phyloP scores from a whole-genome alignment of 371 early-diverging fungal genomes.

The Mucor ambiguus region DNA sequence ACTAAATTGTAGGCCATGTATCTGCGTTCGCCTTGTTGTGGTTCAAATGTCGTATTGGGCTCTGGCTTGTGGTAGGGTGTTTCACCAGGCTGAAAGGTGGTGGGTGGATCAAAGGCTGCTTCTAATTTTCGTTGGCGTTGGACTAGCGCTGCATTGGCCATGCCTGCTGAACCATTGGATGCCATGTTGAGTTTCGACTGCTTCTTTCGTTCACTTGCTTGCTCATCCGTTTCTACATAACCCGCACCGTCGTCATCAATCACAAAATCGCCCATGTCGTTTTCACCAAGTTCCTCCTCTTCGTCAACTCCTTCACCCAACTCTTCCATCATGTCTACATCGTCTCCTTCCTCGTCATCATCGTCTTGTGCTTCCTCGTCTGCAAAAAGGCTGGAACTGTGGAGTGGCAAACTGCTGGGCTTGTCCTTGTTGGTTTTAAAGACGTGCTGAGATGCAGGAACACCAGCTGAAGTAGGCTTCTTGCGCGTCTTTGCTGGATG shows the following conservation, averaged over 20 bases:
- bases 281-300: slow-evolving; percentile 1
- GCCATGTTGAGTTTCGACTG: neutral
- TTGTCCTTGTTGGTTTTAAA: neutral
- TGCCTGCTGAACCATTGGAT: neutral
- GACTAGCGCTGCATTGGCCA: neutral
- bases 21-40: slow-evolving; percentile 59
- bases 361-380: neutral
- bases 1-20: slow-evolving; percentile 84
- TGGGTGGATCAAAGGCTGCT: slow-evolving; percentile 28
- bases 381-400: neutral
- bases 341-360: slow-evolving; percentile 1
- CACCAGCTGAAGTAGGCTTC: neutral
- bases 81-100: slow-evolving; percentile 63
- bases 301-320: neutral
- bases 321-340: slow-evolving; percentile 6
- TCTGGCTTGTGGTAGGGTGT: slow-evolving; percentile 40
- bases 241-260: slow-evolving; percentile 51
- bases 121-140: slow-evolving; percentile 12
- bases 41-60: slow-evolving; percentile 19
- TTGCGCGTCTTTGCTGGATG: slow-evolving; percentile 20
- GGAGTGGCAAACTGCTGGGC: neutral
- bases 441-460: neutral
- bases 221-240: slow-evolving; percentile 42
- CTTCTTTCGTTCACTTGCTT: neutral
- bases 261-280: slow-evolving; percentile 13